Evolutionary conservation across 306 rosid species (phyloP), one percentile per base, ranked within the genome.

Genomic region (Fragaria vesca): DNA sequence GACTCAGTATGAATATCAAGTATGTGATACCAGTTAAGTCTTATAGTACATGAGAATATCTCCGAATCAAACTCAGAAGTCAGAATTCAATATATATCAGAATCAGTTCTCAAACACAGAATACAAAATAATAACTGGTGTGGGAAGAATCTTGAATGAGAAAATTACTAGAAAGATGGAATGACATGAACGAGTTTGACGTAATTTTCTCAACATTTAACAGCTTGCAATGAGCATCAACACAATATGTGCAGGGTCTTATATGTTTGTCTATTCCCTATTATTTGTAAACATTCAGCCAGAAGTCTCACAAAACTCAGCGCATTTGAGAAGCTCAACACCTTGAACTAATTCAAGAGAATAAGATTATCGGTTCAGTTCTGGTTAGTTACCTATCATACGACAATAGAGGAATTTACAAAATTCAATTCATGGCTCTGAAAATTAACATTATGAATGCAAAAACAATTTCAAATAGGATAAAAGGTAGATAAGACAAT

Each of bases 31-130:
- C 54, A 73, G 52, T 40, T 8, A 36, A 17, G 13, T 2, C 8
- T 20, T 34, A 32, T 17, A 18, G 36, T 34, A 36, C 76, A 52
- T 26, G 24, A 36, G 24, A n/a, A 73, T 38, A 11, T 54, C 40
- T 21, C 76, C 50, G 38, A 34, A 52, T 52, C 68, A 52, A 72
- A 36, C 62, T 24, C 28, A 38, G 67, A 38, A 21, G 46, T 73
- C 76, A 12, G 51, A 13, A 73, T n/a, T 38, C 17, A 38, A 21
- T 21, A 55, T 7, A 40, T 8, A 20, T 72, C 48, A 72, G 3
- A 34, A 9, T 66, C 20, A 55, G 67, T 21, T 55, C 16, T n/a
- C 30, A 55, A 55, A 55, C 62, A 57, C 30, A 21, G 11, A 57
- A 21, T 21, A 24, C 26, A 73, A 57, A 54, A 9, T 6, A 72